Evolutionary conservation across 208 protist species (phyloP), one percentile per base, ranked within the genome.

Genomic region (Trypanosomatidae sp.): DNA sequence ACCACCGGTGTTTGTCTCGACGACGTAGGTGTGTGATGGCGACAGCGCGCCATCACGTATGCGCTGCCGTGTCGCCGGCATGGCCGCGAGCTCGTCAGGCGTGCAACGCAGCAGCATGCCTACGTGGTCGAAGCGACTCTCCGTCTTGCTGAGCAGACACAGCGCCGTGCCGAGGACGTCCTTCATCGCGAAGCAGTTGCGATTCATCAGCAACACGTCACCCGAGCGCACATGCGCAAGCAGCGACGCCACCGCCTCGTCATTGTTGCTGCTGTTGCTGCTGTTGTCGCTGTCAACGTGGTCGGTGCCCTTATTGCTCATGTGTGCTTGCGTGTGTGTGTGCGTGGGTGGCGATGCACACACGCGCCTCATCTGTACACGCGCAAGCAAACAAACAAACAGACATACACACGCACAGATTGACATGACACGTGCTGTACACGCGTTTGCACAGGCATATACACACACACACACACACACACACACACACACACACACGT

Each of bases 161-260:
- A 92, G 47, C 0, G 53, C 59, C 4, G 76, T 68, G 4, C 54
- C 62, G 1, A 92, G 45, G 0, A 69, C 75, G 43, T 84, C 60
- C 35, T 76, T 75, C 77, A 88, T 88, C 0, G 55, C 23, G 16
- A 78, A 45, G 32, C 82, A 92, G 22, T 63, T 72, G 43, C 82
- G 71, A 32, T 92, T 81, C 74, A 92, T 86, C 18, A 92, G 71
- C 16, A 92, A 30, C 4, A 92, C 59, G 54, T 92, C 82, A 8
- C 82, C 82, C 7, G 61, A 78, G 5, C 46, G 55, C 6, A 68
- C 32, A 19, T 53, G 33, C 6, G 6, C 52, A 6, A 62, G 48
- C 4, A 43, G 37, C 2, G 19, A 20, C 1, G 1, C 22, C 0
- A 13, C 23, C 1, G 16, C 35, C 18, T 15, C 20, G 0, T 43